phyloP scores from a whole-genome alignment of 495 filamentous ascomycete genomes.

The Neurospora sp. region DNA sequence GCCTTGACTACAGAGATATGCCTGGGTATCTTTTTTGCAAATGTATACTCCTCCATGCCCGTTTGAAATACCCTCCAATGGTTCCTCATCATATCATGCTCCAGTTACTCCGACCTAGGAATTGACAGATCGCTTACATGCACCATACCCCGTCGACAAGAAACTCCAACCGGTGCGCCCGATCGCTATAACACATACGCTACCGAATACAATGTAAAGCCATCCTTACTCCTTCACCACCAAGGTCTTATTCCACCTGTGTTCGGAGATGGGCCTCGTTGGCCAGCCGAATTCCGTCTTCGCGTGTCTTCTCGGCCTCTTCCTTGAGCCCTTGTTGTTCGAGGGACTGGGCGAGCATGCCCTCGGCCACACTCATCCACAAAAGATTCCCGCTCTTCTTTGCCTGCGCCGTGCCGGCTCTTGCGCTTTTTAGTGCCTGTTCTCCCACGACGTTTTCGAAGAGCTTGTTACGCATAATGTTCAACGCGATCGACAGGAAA shows the following conservation, averaged over 20 bases:
- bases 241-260: slow-evolving; percentile 1
- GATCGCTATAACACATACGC: neutral
- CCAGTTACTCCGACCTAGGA: neutral
- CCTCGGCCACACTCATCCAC: slow-evolving; percentile 78
- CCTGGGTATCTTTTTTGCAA: neutral
- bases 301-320: slow-evolving; percentile 42
- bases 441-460: slow-evolving; percentile 80
- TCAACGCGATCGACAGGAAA: slow-evolving; percentile 69
- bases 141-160: neutral
- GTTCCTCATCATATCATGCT: neutral
- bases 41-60: neutral
- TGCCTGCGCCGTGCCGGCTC: slow-evolving; percentile 63
- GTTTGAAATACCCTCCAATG: neutral
- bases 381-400: slow-evolving; percentile 63
- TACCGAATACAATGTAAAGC: neutral
- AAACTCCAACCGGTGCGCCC: neutral
- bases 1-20: neutral
- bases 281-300: slow-evolving; percentile 15
- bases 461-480: slow-evolving; percentile 74
- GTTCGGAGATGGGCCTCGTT: slow-evolving; percentile 22
- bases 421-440: slow-evolving; percentile 81
- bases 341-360: slow-evolving; percentile 64
- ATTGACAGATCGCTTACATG: neutral
- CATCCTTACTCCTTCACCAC: neutral
- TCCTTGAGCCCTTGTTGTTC: slow-evolving; percentile 58